Evolutionary conservation across 352 stramenopile species (phyloP), one percentile per base, ranked within the genome.

Genomic region (Phytophthora pluvialis): DNA sequence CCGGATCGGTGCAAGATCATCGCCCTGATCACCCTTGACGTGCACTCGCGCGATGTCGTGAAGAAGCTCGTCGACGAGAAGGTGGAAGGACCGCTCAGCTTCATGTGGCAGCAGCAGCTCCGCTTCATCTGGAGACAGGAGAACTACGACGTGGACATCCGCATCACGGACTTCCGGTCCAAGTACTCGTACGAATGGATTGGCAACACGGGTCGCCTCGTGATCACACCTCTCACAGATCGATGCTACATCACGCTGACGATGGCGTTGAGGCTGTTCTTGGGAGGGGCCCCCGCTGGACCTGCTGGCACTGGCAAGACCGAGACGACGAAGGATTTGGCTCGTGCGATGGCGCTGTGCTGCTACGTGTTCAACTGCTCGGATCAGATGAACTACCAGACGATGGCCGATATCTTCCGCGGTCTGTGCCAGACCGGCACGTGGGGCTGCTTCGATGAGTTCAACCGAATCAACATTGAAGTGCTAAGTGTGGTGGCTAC

Each of bases 181-280:
- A 98, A 98, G 53, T 96, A 96, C 48, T 95, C 84, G 44, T 96
- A 96, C 68, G 88, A 96, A 55, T 94, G 84, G 85, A 93, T 95
- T 43, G 88, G 88, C 10, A 96, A 96, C 63, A 94, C 86, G 8
- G 92, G 94, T 32, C 91, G 95, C 6, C 78, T 99, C 13, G 95
- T 98, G 49, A 98, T 98, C 70, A 99, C 96, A 5, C 95, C 96
- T 18, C 76, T 99, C 5, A 98, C 96, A 3, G 96, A 99, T 83
- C 88, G 95, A 13, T 99, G 96, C 70, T 99, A 99, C 72, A 98
- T 99, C 57, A 99, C 96, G 8, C 70, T 99, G 15, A 99, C 96
- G 3, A 98, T 98, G 94, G 96, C 91, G 13, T 73, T 99, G 32
- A 93, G 96, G 40, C 64, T 99, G n/a, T 98, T 98, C 71, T 77